A percentile compares a stretch with the other conserved stretches of the same genome.
phyloP scores from a whole-genome alignment of 169 alveolate genomes.

The Plasmodium adleri region DNA sequence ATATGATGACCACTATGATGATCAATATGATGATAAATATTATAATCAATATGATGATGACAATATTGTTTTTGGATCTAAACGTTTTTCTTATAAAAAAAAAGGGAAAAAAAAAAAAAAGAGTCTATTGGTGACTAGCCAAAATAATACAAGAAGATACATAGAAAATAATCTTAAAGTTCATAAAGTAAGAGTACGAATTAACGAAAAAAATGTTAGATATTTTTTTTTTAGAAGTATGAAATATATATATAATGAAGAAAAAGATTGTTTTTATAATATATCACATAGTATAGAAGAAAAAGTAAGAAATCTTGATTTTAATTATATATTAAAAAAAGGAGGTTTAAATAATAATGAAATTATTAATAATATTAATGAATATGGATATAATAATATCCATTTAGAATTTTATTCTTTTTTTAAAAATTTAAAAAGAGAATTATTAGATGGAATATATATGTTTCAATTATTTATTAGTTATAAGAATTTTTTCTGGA shows the following conservation, averaged over 20 bases:
- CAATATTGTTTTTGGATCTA: background rate
- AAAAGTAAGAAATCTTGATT: slow-evolving; percentile 79
- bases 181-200: slow-evolving; percentile 41
- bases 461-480: slow-evolving; percentile 85
- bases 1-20: too few relatives aligned
- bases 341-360: slow-evolving; percentile 87
- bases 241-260: slow-evolving; percentile 80
- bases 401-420: slow-evolving; percentile 78
- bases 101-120: background rate
- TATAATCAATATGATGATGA: background rate
- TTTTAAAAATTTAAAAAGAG: slow-evolving; percentile 81
- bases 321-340: slow-evolving; percentile 80
- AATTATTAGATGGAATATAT: slow-evolving; percentile 83
- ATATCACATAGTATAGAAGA: slow-evolving; percentile 77
- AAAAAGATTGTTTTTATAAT: slow-evolving; percentile 79
- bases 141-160: background rate
- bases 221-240: slow-evolving; percentile 75
- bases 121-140: background rate
- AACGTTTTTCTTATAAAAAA: background rate
- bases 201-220: slow-evolving; percentile 52
- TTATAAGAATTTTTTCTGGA: slow-evolving; percentile 84
- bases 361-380: slow-evolving; percentile 77
- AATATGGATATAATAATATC: slow-evolving; percentile 81
- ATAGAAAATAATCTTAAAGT: background rate
- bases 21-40: too few relatives aligned